phyloP scores from a whole-genome alignment of 108 stramenopile species.

The Nitzschia sp. region DNA sequence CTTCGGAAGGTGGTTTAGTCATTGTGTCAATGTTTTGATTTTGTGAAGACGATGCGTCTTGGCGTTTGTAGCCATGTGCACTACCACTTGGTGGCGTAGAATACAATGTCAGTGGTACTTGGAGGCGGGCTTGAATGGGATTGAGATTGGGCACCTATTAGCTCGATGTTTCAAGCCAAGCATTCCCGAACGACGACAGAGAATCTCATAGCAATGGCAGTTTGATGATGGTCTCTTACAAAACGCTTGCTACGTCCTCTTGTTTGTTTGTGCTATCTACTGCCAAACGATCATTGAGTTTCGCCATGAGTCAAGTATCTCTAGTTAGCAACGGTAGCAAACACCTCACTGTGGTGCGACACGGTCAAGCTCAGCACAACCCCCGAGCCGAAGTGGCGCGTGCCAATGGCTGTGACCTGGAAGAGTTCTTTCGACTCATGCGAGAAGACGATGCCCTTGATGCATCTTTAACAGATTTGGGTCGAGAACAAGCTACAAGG shows the following conservation, averaged over 20 bases:
- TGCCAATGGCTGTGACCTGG: conserved; percentile 59
- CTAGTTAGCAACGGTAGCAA: conserved; percentile 19
- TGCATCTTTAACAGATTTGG: conserved; percentile 58
- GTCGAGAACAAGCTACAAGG: conserved; percentile 50
- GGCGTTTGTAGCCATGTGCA: too few relatives aligned
- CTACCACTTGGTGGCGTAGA: too few relatives aligned
- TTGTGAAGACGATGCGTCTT: too few relatives aligned
- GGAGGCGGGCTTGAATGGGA: too few relatives aligned
- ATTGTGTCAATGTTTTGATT: too few relatives aligned
- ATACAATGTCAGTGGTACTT: too few relatives aligned
- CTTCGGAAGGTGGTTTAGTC: too few relatives aligned
- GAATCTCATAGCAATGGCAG: too few relatives aligned
- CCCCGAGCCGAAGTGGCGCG: conserved; percentile 72
- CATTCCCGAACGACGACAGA: too few relatives aligned
- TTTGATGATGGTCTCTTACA: too few relatives aligned
- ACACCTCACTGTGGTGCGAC: conserved; percentile 56
- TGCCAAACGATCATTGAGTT: background rate
- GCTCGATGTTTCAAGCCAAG: too few relatives aligned
- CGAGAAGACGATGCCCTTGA: conserved; percentile 70
- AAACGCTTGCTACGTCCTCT: background rate
- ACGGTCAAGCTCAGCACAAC: conserved; percentile 82
- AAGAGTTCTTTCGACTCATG: conserved; percentile 71
- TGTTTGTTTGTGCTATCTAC: background rate
- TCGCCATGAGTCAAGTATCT: background rate
- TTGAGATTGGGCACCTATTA: too few relatives aligned